Evolutionary conservation across 768 basidiomycete genomes (phyloP), one percentile per base, ranked within the genome.

Genomic region (Ramaria sp.): DNA sequence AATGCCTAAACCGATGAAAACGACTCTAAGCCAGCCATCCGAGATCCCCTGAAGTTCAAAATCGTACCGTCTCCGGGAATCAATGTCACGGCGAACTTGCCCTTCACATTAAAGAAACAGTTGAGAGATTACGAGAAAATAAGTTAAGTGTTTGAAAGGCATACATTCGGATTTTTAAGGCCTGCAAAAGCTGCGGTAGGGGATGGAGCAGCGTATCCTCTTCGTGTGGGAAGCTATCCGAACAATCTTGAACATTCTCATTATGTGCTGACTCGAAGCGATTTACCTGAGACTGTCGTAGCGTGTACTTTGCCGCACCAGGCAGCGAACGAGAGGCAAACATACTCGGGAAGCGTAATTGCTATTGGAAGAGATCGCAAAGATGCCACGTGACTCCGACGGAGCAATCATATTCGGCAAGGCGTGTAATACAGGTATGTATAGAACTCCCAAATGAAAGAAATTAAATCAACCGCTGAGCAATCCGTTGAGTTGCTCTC

Each of bases 11-110:
- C 15, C 18, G n/a, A 28, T 56, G 56, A 61, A 47, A n/a, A 3
- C 25, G 28, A 24, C n/a, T 41, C 7, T 13, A 5, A 39, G 42
- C n/a, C 18, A 55, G 47, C n/a, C 22, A 47, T 34, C 42, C 25
- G 22, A 25, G 18, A 42, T 4, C 18, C 24, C 2, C 9, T 9
- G 16, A 43, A 25, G 42, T 1, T 6, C 28, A 32, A 16, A 25
- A 13, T 65, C 78, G 61, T 56, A 94, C 94, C 94, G 67, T 97
- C 95, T 66, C 95, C 95, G 30, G 95, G 92, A 69, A 98, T 92
- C 57, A 97, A 74, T 41, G 96, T 97, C 55, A 97, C 94, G 32
- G 85, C 83, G 72, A 95, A 96, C 76, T 95, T 96, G 56, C 94
- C 94, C 94, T 97, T 39, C 16, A 30, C 6, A 60, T 10, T 25